Evolutionary conservation across 1,284 basidiomycete species (phyloP), one percentile per base, ranked within the genome.

Genomic region (Pseudozyma thailandica): DNA sequence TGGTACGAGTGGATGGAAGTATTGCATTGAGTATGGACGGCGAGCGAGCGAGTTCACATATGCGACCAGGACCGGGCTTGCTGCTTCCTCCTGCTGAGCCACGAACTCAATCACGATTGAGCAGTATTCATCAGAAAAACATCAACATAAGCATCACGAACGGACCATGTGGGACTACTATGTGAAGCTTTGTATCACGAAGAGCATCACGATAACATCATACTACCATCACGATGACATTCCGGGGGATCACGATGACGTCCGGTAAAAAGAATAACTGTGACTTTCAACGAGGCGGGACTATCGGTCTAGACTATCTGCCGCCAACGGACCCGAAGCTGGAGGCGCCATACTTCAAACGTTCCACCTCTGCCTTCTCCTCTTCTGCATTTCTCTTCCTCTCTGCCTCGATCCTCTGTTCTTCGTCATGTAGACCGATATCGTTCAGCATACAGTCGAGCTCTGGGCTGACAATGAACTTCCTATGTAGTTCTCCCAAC

Each of bases 381-480:
- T 54, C 54, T 15, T 72, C 46, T 23, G 31, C 48, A 15, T 43
- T 33, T 16, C 49, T 15, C 21, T 41, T 55, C 2, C 30, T 26
- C 13, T 66, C 54, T n/a, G 51, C 53, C 47, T 44, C 26, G 13
- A 27, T 15, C 10, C 63, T 31, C 46, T 47, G 23, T 50, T 72
- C 58, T 18, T 54, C 51, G 21, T 66, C 69, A 31, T 66, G 27
- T 43, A 62, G 20, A 20, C 38, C 58, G 43, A 71, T 61, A 37
- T 89, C 89, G n/a, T 85, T 83, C 6, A 96, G 86, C 41, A 96
- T 85, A 2, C 88, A 84, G 50, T 94, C 91, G 8, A 96, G 85
- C 77, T 96, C 89, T 0, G 94, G 94, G 2, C 92, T 91, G 45
- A 91, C 91, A 35, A 92, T 87, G 74, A 94, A 95, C 58, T 90